Evolutionary conservation across 2,329 filamentous ascomycete genomes (phyloP).

Genomic region (Seiridium unicorne): DNA sequence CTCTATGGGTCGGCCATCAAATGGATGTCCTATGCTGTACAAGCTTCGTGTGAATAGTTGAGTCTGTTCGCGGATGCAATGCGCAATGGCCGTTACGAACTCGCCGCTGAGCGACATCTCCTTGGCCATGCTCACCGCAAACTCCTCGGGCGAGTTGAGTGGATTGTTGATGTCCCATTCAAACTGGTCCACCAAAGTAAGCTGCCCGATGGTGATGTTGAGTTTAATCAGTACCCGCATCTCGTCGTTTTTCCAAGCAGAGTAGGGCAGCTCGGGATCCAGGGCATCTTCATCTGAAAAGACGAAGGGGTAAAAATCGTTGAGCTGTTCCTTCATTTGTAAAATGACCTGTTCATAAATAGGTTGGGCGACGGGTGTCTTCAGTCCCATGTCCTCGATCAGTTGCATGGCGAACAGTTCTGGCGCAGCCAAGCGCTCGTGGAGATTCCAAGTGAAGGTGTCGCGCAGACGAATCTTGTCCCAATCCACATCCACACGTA

Average conservation of each 20-base stretch:
- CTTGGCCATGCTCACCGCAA: constrained; percentile 82
- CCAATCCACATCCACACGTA: constrained; percentile 90
- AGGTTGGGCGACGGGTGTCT: constrained; percentile 66
- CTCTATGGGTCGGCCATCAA: constrained; percentile 90
- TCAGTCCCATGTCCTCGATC: constrained; percentile 84
- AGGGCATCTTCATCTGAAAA: constrained; percentile 87
- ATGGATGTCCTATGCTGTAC: constrained; percentile 90
- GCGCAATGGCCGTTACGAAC: constrained; percentile 95
- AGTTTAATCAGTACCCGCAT: constrained; percentile 96
- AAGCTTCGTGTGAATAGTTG: constrained; percentile 93
- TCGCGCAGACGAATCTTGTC: constrained; percentile 95
- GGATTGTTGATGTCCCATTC: constrained; percentile 99
- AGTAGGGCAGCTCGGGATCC: constrained; percentile 86
- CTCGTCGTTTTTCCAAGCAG: constrained; percentile 96
- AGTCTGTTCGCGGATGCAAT: constrained; percentile 93
- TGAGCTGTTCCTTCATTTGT: constrained; percentile 85
- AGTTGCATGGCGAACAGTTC: constrained; percentile 86
- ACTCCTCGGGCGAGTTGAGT: constrained; percentile 90
- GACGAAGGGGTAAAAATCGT: constrained; percentile 90
- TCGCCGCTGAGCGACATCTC: constrained; percentile 92
- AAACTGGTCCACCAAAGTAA: constrained; percentile 94
- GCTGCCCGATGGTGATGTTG: constrained; percentile 94
- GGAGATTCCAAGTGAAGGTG: constrained; percentile 97
- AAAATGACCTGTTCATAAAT: constrained; percentile 59
- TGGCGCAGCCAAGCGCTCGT: constrained; percentile 78